Evolutionary conservation across 1,284 basidiomycete species (phyloP).

Genomic region (Melampsora larici-populina): DNA sequence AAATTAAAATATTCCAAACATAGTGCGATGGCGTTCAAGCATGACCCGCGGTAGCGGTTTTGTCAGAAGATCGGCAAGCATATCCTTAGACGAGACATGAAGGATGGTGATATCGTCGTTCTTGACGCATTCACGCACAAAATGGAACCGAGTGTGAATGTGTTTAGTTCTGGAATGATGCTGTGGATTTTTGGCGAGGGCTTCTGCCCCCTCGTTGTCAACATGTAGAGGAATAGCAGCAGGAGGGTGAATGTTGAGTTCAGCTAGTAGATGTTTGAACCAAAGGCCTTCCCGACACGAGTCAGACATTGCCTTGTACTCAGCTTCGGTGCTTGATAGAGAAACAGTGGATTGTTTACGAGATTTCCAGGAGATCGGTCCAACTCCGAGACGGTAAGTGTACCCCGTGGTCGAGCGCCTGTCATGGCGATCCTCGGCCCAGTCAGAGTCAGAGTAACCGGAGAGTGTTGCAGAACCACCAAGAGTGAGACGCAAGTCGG

Average conservation of each 20-base stretch:
- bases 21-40: neutral
- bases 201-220: neutral
- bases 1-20: no score
- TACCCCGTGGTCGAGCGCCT: neutral
- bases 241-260: neutral
- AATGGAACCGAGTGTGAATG: constrained; percentile 57
- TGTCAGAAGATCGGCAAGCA: constrained; percentile 54
- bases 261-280: neutral
- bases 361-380: neutral
- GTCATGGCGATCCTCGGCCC: neutral
- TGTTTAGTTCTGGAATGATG: constrained; percentile 56
- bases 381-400: neutral
- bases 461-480: neutral
- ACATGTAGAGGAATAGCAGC: no score
- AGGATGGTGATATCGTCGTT: constrained; percentile 50
- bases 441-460: neutral
- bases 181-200: constrained; percentile 16
- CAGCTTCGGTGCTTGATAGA: no score
- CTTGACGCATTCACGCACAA: constrained; percentile 55
- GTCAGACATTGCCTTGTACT: no score
- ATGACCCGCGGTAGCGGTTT: neutral
- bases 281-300: neutral
- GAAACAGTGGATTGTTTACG: neutral
- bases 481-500: neutral
- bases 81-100: constrained; percentile 52